These are phyloP conservation scores for Bruguiera parviflora DNA, from an alignment of 345 rosid genomes.

Conservation along the genomic window DNA sequence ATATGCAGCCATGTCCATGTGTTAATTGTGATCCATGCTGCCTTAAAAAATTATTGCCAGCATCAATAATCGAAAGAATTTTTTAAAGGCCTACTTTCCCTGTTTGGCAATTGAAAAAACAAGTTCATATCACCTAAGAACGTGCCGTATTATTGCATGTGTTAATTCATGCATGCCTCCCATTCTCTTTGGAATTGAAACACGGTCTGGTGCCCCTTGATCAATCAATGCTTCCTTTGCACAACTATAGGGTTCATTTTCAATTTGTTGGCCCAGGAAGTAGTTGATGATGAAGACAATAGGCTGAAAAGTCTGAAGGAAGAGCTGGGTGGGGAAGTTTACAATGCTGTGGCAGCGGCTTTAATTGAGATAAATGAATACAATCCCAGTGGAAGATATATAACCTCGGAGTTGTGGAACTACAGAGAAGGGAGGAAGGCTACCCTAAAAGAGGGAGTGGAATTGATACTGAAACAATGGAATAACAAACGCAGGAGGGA, in stretches of 20 bases:
- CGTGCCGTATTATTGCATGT: no score
- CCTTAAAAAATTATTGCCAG: no score
- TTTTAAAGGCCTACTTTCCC: not conserved
- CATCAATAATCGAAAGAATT: no score
- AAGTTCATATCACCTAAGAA: not conserved
- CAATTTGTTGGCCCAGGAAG: conserved; percentile 47
- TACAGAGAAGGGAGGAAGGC: conserved; percentile 61
- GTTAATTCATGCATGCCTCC: no score
- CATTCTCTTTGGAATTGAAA: no score
- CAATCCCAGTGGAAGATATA: conserved; percentile 90
- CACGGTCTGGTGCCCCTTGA: not conserved
- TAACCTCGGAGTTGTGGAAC: conserved; percentile 79
- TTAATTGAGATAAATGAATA: conserved; percentile 74
- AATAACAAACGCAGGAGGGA: conserved; percentile 39
- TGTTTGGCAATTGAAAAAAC: not conserved
- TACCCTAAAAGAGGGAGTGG: conserved; percentile 58
- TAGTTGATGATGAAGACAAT: conserved; percentile 63
- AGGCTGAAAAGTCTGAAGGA: conserved; percentile 52
- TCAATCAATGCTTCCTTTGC: not conserved
- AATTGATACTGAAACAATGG: conserved; percentile 52
- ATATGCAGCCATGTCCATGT: no score
- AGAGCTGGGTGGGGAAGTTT: conserved; percentile 58
- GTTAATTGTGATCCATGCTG: no score
- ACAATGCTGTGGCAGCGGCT: conserved; percentile 55
- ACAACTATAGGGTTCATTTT: conserved; percentile 3